phyloP scores from a whole-genome alignment of 2,329 filamentous ascomycete species.

The Fusarium neocosmosporiellum region DNA sequence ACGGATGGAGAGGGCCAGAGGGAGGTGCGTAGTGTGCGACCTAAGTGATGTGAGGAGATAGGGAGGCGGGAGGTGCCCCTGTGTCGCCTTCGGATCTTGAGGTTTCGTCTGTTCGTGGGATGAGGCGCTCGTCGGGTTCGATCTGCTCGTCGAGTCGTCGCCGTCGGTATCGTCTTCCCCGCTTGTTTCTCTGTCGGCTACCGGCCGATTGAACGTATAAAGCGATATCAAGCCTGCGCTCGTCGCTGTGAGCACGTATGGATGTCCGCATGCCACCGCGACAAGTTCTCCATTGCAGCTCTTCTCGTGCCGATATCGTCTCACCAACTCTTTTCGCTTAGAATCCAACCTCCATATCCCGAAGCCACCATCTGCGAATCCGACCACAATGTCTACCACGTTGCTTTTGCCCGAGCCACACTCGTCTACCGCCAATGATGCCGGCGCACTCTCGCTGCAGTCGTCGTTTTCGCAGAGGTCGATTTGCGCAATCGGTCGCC shows the following conservation, averaged over 20 bases:
- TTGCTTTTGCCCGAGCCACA: conserved; percentile 55
- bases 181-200: conserved; percentile 12
- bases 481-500: conserved; percentile 66
- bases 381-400: conserved; percentile 71
- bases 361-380: conserved; percentile 79
- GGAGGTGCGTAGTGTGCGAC: conserved; percentile 82
- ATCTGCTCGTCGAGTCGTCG: neutral
- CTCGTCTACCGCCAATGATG: conserved; percentile 74
- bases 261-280: conserved; percentile 76
- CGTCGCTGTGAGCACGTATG: conserved; percentile 84
- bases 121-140: neutral
- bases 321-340: conserved; percentile 54
- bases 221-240: conserved; percentile 78
- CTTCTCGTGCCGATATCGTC: conserved; percentile 68
- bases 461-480: conserved; percentile 44
- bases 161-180: neutral
- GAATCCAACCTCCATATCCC: conserved; percentile 73
- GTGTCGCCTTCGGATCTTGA: neutral
- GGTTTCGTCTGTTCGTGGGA: neutral
- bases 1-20: conserved; percentile 86
- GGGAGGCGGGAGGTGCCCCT: conserved; percentile 38
- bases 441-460: conserved; percentile 57
- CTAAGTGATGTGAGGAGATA: conserved; percentile 79
- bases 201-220: conserved; percentile 69
- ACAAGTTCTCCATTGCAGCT: conserved; percentile 74